These are phyloP conservation scores for Beauveria pseudobassiana DNA, from an alignment of 2,329 filamentous ascomycete species.

Conservation along the genomic window DNA sequence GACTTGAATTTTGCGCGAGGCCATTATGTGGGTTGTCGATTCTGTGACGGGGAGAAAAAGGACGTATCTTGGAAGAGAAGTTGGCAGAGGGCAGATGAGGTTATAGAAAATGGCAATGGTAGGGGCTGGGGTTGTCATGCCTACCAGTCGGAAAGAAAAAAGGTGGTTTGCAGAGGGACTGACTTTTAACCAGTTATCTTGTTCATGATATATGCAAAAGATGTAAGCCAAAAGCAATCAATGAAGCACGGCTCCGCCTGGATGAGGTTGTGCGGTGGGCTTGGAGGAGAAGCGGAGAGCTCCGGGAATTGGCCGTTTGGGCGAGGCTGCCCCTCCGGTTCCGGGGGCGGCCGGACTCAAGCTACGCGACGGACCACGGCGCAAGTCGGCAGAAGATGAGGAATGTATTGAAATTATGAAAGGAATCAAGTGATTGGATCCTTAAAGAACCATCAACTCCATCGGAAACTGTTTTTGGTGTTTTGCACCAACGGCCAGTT, in stretches of 20 bases:
- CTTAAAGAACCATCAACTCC: too few relatives aligned
- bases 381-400: background rate
- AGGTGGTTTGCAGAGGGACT: background rate
- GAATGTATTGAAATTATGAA: too few relatives aligned
- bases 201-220: background rate
- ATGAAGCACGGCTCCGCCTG: background rate
- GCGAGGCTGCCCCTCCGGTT: background rate
- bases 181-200: background rate
- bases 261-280: background rate
- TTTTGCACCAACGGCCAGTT: background rate
- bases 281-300: background rate
- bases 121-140: background rate
- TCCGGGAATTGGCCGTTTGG: background rate
- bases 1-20: slow-evolving; percentile 9
- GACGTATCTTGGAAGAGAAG: background rate
- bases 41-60: background rate
- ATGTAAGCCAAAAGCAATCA: background rate
- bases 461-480: too few relatives aligned
- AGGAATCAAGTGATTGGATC: background rate
- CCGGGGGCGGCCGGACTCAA: slow-evolving; percentile 1
- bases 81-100: background rate
- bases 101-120: background rate
- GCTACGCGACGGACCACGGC: background rate
- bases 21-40: background rate
- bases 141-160: background rate